Percentiles rank a stretch among this genome's conserved stretches.
These are phyloP conservation scores for Astragalus membranaceus DNA, from an alignment of 306 rosid species.

Conservation along the genomic window DNA sequence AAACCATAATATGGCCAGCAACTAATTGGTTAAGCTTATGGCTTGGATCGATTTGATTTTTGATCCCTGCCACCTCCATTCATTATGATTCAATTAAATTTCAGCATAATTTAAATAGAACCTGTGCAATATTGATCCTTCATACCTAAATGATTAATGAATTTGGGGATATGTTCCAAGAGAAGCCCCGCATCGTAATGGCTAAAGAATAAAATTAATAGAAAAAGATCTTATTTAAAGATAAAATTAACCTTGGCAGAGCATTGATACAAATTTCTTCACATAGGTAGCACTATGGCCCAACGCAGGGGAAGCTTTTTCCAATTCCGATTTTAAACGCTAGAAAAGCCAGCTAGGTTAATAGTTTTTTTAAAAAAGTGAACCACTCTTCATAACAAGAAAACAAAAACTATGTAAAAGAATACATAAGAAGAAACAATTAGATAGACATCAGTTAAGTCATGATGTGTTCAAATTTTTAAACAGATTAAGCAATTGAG, in stretches of 20 bases:
- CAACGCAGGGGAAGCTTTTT: constrained; percentile 79
- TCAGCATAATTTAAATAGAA: background rate
- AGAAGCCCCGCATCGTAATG: background rate
- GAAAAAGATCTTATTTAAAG: background rate
- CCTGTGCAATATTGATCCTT: background rate
- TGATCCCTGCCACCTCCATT: background rate
- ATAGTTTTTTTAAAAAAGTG: background rate
- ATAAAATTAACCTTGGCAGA: constrained; percentile 63
- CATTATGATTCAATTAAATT: background rate
- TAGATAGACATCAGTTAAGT: constrained; percentile 4
- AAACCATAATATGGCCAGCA: background rate
- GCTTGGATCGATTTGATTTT: background rate
- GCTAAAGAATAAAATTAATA: background rate
- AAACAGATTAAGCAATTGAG: background rate
- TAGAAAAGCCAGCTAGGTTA: constrained; percentile 32
- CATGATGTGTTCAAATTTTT: background rate
- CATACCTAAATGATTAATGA: background rate
- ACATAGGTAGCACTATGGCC: constrained; percentile 82
- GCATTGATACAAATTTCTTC: constrained; percentile 89
- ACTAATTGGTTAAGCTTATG: background rate
- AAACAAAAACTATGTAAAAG: background rate
- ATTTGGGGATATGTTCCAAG: background rate
- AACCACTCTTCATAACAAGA: background rate
- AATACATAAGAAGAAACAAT: background rate
- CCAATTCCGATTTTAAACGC: constrained; percentile 96